Evolutionary conservation across 2,329 filamentous ascomycete species (phyloP).

Genomic region (Aspergillus hiratsukae): DNA sequence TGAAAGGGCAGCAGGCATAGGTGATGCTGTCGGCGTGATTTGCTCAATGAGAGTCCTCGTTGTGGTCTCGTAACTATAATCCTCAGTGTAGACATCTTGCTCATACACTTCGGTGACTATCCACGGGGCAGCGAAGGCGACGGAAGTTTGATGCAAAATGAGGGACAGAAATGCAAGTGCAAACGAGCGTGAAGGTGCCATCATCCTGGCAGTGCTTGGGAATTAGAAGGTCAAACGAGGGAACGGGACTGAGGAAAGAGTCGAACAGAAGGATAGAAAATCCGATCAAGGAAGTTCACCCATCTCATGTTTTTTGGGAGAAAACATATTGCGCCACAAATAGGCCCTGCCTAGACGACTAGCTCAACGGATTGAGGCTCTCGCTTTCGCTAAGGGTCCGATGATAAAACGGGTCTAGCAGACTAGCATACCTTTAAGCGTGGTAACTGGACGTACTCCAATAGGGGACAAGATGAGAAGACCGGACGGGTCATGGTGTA

Average conservation of each 20-base stretch:
- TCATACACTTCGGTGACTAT: conserved; percentile 27
- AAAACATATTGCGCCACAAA: neutral
- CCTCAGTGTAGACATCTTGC: conserved; percentile 8
- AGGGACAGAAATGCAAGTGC: conserved; percentile 14
- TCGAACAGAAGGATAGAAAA: neutral
- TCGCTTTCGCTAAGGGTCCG: neutral
- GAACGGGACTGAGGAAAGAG: neutral
- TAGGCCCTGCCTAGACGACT: neutral
- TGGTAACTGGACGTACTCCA: neutral
- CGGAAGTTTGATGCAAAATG: conserved; percentile 12
- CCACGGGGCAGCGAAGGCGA: conserved; percentile 25
- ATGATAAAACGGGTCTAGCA: neutral
- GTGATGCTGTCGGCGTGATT: conserved; percentile 20
- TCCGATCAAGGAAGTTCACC: neutral
- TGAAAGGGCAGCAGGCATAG: conserved; percentile 20
- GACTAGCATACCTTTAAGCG: neutral
- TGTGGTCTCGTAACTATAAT: conserved; percentile 6
- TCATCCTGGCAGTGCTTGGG: conserved; percentile 1
- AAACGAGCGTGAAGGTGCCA: conserved; percentile 24
- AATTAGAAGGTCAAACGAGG: neutral
- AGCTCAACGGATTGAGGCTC: neutral
- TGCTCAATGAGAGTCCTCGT: conserved; percentile 14
- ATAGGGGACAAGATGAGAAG: neutral
- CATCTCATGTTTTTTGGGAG: neutral
- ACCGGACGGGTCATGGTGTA: neutral